Conservation (phyloP, 1,284 basidiomycete genomes). For the Puccinia sorghi region DNA sequence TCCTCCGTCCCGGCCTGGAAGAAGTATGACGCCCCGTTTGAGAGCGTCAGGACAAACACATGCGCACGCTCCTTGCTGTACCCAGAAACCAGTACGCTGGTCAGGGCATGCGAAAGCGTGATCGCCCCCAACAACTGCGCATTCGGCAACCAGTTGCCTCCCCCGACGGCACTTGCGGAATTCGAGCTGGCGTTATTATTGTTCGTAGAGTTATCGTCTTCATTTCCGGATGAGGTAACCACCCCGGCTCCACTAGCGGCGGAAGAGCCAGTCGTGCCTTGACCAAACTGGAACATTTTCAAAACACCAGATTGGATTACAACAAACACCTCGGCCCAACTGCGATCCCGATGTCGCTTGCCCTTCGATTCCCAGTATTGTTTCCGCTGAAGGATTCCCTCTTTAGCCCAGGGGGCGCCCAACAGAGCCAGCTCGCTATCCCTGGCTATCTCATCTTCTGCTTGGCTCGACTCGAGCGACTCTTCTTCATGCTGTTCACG, state of each 20-base stretch:
- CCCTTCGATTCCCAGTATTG: constrained; percentile 85
- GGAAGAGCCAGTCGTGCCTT: constrained; percentile 10
- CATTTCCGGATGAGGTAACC: constrained; percentile 10
- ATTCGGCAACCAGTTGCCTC: constrained; percentile 96
- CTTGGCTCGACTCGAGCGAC: constrained; percentile 68
- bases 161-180: constrained; percentile 71
- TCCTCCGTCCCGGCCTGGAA: constrained; percentile 98
- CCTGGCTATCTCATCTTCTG: constrained; percentile 66
- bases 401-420: constrained; percentile 97
- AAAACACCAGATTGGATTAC: constrained; percentile 91
- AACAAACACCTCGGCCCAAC: constrained; percentile 79
- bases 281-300: constrained; percentile 72
- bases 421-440: constrained; percentile 92
- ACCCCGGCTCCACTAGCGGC: constrained; percentile 41
- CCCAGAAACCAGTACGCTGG: constrained; percentile 84
- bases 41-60: constrained; percentile 90
- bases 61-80: constrained; percentile 85
- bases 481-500: constrained; percentile 91
- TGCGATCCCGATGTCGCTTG: constrained; percentile 78
- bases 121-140: constrained; percentile 79
- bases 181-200: constrained; percentile 55
- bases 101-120: constrained; percentile 79
- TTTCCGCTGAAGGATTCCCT: constrained; percentile 89
- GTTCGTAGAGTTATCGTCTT: constrained; percentile 58
- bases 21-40: constrained; percentile 85